Conservation (phyloP, 2,329 filamentous ascomycete species). For the Anisogramma anomala region DNA sequence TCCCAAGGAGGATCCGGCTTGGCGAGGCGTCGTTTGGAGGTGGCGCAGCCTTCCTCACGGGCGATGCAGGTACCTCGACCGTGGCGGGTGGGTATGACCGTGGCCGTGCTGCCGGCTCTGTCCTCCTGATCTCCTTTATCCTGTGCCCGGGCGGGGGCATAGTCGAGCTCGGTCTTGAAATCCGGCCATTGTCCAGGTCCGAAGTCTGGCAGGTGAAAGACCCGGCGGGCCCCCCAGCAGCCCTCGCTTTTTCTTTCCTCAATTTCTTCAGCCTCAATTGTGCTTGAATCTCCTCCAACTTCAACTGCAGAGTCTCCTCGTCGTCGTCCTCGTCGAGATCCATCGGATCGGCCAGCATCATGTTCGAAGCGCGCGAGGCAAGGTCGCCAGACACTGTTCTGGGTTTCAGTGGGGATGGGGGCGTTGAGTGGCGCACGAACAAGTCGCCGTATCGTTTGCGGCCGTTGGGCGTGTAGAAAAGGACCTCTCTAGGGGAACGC, state of each 20-base stretch:
- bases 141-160: conserved; percentile 5
- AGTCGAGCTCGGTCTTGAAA: conserved; percentile 9
- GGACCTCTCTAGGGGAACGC: conserved; percentile 52
- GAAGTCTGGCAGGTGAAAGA: conserved; percentile 15
- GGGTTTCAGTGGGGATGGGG: conserved; percentile 52
- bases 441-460: conserved; percentile 62
- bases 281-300: conserved; percentile 80
- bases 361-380: conserved; percentile 16
- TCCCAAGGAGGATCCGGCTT: conserved; percentile 67
- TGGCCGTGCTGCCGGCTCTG: conserved; percentile 4
- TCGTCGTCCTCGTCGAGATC: conserved; percentile 54
- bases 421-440: conserved; percentile 54
- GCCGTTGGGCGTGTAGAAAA: conserved; percentile 62
- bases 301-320: conserved; percentile 78
- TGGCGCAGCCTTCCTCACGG: conserved; percentile 50
- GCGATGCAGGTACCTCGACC: conserved; percentile 65
- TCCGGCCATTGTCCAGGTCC: conserved; percentile 16
- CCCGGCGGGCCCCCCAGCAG: conserved; percentile 3
- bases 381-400: conserved; percentile 25
- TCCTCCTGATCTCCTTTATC: conserved; percentile 13
- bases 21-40: conserved; percentile 56
- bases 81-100: conserved; percentile 15
- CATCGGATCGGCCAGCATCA: conserved; percentile 14
- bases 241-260: conserved; percentile 47
- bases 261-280: conserved; percentile 78